Percentiles rank a stretch among this genome's conserved stretches.
Conservation (phyloP, 495 filamentous ascomycete genomes). For the Hypomontagnella submonticulosa region DNA sequence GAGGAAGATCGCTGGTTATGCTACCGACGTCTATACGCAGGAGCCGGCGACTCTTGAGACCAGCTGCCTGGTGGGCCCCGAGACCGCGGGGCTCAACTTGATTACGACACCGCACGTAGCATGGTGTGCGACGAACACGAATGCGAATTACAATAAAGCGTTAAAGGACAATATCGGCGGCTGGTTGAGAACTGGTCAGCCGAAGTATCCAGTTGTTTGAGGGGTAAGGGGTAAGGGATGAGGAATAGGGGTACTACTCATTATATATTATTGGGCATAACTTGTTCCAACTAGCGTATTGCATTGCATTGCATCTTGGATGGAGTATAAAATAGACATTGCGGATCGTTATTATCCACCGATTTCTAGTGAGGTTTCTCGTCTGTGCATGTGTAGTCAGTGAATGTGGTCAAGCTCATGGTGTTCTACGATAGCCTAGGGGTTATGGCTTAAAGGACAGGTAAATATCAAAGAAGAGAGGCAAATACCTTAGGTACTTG, state of each 20-base stretch:
- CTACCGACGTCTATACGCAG: constrained; percentile 63
- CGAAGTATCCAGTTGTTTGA: constrained; percentile 36
- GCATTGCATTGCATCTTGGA: background rate
- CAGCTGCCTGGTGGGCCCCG: constrained; percentile 37
- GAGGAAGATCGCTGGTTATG: constrained; percentile 61
- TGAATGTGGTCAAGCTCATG: no score
- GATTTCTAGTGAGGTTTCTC: no score
- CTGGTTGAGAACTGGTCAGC: constrained; percentile 32
- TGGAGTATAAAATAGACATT: constrained; percentile 5
- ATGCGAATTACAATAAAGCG: constrained; percentile 48
- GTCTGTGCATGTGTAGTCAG: no score
- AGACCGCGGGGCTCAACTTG: constrained; percentile 49
- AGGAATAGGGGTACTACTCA: background rate
- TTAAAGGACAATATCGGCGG: constrained; percentile 45
- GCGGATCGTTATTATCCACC: no score
- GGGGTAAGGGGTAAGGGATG: background rate
- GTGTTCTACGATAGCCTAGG: no score
- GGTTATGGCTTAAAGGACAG: no score
- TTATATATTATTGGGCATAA: background rate
- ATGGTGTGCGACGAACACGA: constrained; percentile 54
- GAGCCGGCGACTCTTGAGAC: constrained; percentile 59
- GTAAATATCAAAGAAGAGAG: no score
- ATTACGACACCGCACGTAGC: constrained; percentile 56
- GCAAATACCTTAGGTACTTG: no score
- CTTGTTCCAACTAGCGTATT: background rate